phyloP scores from a whole-genome alignment of 768 basidiomycete genomes.

The Antrodiella citrinella region DNA sequence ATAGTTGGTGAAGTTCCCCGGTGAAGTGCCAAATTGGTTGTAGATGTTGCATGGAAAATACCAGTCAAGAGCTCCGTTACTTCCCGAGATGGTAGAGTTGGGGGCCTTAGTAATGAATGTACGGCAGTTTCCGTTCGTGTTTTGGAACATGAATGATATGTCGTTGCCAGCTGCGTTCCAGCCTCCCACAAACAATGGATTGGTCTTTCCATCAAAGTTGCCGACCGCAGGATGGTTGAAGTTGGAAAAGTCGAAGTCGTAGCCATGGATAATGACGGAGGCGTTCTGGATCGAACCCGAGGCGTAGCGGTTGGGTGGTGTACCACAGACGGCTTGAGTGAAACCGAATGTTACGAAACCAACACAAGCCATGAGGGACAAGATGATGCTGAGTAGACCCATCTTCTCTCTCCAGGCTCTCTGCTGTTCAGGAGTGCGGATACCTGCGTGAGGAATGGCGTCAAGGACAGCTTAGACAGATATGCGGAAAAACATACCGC shows the following conservation, averaged over 20 bases:
- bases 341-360: constrained; percentile 99
- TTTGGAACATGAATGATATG: constrained; percentile 93
- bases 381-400: constrained; percentile 78
- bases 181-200: constrained; percentile 71
- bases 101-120: constrained; percentile 65
- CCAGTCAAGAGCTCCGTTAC: constrained; percentile 67
- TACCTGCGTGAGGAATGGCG: too few species aligned
- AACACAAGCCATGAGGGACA: constrained; percentile 81
- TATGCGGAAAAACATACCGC: constrained; percentile 64
- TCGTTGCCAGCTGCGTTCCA: constrained; percentile 85
- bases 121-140: constrained; percentile 75
- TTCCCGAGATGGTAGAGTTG: constrained; percentile 64
- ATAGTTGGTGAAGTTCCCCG: constrained; percentile 65
- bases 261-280: constrained; percentile 91
- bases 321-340: constrained; percentile 88
- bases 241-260: constrained; percentile 82
- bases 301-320: constrained; percentile 74
- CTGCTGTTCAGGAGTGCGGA: constrained; percentile 86
- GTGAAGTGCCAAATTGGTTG: constrained; percentile 56
- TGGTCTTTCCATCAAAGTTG: constrained; percentile 70
- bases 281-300: constrained; percentile 67
- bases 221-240: constrained; percentile 78
- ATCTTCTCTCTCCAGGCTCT: constrained; percentile 99
- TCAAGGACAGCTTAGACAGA: too few species aligned
- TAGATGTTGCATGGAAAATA: constrained; percentile 97